phyloP scores from a whole-genome alignment of 169 alveolate species.

The Theileria parva region DNA sequence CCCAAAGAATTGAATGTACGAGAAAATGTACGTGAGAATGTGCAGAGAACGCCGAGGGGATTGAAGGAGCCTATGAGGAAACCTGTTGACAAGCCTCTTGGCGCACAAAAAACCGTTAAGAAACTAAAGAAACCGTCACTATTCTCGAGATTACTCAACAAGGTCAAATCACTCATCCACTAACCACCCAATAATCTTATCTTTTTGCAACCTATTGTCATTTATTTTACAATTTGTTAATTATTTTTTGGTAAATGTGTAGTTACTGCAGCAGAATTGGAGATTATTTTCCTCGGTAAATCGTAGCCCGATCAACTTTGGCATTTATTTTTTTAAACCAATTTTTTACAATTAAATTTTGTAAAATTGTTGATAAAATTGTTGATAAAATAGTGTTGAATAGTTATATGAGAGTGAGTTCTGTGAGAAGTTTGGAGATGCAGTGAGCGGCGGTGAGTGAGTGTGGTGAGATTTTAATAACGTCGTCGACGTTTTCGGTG shows the following conservation, averaged over 20 bases:
- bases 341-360: no score
- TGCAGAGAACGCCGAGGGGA: no score
- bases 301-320: background rate
- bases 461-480: slow-evolving; percentile 79
- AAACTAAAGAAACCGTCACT: background rate
- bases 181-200: no score
- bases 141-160: background rate
- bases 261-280: background rate
- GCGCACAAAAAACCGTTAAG: background rate
- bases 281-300: background rate
- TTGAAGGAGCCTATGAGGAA: background rate
- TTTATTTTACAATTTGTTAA: no score
- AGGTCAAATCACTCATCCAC: background rate
- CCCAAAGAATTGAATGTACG: background rate
- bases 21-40: no score
- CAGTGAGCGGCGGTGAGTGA: slow-evolving; percentile 87
- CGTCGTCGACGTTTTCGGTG: slow-evolving; percentile 72
- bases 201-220: no score
- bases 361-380: no score
- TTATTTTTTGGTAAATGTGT: background rate
- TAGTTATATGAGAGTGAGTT: slow-evolving; percentile 71
- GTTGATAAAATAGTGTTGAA: no score
- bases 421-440: slow-evolving; percentile 80
- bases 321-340: background rate
- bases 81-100: background rate